Evolutionary conservation across 2,329 filamentous ascomycete species (phyloP).

Genomic region (Fusarium chuoi): DNA sequence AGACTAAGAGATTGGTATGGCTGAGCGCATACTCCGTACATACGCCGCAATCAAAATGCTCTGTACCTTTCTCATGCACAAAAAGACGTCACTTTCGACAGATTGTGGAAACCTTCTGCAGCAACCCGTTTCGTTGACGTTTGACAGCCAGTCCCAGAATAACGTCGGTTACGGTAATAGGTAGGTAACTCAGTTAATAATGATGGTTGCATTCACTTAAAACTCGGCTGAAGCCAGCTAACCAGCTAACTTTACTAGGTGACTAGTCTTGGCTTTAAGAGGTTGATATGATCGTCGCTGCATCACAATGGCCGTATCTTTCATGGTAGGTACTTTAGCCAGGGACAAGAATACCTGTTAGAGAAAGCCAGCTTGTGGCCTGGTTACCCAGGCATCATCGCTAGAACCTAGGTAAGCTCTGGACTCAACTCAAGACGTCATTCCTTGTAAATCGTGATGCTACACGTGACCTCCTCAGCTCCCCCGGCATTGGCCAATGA

Average conservation of each 20-base stretch:
- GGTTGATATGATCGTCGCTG: constrained; percentile 14
- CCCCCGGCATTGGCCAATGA: constrained; percentile 45
- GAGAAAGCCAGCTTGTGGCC: background rate
- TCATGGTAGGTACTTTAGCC: constrained; percentile 1
- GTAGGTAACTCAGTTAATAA: background rate
- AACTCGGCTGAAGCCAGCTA: background rate
- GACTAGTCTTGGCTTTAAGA: constrained; percentile 15
- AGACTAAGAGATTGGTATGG: background rate
- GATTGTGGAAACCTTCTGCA: constrained; percentile 27
- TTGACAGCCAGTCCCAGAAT: constrained; percentile 24
- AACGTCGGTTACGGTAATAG: constrained; percentile 17
- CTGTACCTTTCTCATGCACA: constrained; percentile 1
- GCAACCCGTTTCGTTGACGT: constrained; percentile 28
- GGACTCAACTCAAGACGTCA: constrained; percentile 28
- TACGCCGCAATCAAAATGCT: constrained; percentile 1
- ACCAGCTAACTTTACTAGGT: background rate
- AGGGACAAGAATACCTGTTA: constrained; percentile 13
- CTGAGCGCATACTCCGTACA: constrained; percentile 3
- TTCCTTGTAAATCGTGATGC: background rate
- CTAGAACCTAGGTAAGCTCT: background rate
- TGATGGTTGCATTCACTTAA: constrained; percentile 25
- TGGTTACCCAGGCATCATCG: constrained; percentile 1
- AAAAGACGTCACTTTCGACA: constrained; percentile 26
- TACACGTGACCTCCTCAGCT: constrained; percentile 35
- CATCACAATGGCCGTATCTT: constrained; percentile 32